Base-by-base conservation (phyloP, 106 monocot genomes). In the Platanthera zijinensis region DNA sequence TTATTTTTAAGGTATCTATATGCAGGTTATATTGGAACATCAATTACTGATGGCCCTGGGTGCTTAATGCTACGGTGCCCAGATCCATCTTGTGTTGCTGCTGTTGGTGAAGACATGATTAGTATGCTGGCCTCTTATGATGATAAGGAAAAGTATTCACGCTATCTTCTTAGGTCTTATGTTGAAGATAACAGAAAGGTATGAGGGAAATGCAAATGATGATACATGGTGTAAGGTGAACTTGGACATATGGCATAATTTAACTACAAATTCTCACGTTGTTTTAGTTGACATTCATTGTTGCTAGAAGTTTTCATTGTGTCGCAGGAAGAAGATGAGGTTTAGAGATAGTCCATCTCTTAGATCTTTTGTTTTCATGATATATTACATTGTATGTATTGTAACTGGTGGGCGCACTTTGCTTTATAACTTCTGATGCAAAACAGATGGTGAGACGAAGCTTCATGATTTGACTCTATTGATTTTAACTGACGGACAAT, bases 111-210 rank as follows among this genome's bases (percentile, higher is more conserved):
- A 67, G 86, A 89, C 71, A 89, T 99, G 97, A 87, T 99, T 75
- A 83, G 88, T 76, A 59, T 74, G 76, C 48, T 99, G 61, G 74
- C 86, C 63, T 80, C 66, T 66, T 50, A 70, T 69, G 92, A 99
- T 77, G 94, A 99, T 82, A 88, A 84, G 61, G 86, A 88, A 76
- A 94, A 94, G 77, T 99, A 90, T 85, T 86, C 87, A 48, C 87
- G 90, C 72, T 94, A 89, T 83, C 76, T 94, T 67, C 77, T 94
- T 5, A 89, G 97, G 74, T 91, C 97, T 62, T 99, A 94, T 80
- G 82, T 99, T 83, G 97, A 99, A 81, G 94, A 92, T 75, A 94
- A 81, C 49, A 92, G 80, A 86, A 92, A 94, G 85, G 97, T 99
- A 85, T 75, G 62, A 72, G 45, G 54, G 19, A 72, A 72, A 22